Evolutionary conservation across 305 asterid genomes (phyloP), one percentile per base, ranked within the genome.

Genomic region (Plantago rigida): DNA sequence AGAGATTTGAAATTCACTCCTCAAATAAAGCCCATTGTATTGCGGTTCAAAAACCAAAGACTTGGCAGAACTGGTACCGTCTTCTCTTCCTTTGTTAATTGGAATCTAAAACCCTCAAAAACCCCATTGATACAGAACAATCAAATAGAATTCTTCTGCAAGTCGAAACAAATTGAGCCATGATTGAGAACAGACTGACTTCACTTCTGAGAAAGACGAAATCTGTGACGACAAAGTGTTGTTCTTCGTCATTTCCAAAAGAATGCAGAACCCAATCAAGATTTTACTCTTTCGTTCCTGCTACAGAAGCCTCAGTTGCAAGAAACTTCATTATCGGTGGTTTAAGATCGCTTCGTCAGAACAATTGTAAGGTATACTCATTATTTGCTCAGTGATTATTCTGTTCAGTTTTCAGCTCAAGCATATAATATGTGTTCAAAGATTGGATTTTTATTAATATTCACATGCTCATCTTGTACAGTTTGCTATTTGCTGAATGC

Each of bases 161-260:
- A 53, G 3, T 7, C 1, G 3, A 12, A 31, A 14, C 13, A 58
- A 17, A 10, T 41, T 9, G 9, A 41, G 46, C 61, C 61, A 73
- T 84, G 89, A 67, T 77, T 51, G 88, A 74, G 54, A 72, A 69
- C 76, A 79, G 80, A 69, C 60, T 89, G 54, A 63, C 77, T 44
- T 71, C 81, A 55, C 61, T 84, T 65, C 42, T 83, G 41, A 70
- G 81, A 64, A 75, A 60, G 70, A 62, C 81, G 24, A 84, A 84
- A 74, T 45, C 73, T 71, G 58, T 78, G 52, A 56, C 76, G 15
- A 55, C 49, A 45, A 78, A 70, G 22, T 31, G 72, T 50, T 63
- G 73, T 8, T 77, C 83, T 11, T 54, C 44, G 1, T n/a, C 72
- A 63, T 60, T 69, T 64, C 49, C 66, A 3, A 51, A 57, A 39